phyloP scores from a whole-genome alignment of 1,139 yeast species.

The Candida sanyaensis region DNA sequence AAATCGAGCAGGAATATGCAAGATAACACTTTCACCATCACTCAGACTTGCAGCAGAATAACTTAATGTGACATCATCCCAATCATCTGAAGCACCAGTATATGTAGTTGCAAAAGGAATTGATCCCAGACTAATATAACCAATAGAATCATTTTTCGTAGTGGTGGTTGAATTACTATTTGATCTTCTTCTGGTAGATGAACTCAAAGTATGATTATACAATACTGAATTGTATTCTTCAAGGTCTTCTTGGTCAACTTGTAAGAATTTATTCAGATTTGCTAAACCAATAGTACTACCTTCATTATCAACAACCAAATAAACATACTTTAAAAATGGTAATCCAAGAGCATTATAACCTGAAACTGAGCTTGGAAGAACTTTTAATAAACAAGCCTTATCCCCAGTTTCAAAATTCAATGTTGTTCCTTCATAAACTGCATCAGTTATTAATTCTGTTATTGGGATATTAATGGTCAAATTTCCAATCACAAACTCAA shows the following conservation, averaged over 20 bases:
- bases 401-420: conserved; percentile 56
- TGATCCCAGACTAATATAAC: conserved; percentile 27
- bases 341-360: conserved; percentile 67
- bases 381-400: conserved; percentile 59
- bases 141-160: conserved; percentile 24
- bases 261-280: conserved; percentile 18
- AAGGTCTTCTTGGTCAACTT: conserved; percentile 8
- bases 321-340: conserved; percentile 56
- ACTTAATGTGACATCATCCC: conserved; percentile 10
- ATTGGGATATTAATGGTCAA: conserved; percentile 57
- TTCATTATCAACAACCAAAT: conserved; percentile 69
- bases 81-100: not conserved
- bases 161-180: not conserved
- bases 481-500: conserved; percentile 58
- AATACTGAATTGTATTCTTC: not conserved
- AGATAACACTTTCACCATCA: conserved; percentile 15
- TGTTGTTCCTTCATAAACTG: conserved; percentile 27
- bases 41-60: conserved; percentile 15
- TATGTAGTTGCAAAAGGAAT: conserved; percentile 41
- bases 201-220: not conserved
- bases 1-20: conserved; percentile 37
- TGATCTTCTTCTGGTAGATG: not conserved
- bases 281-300: conserved; percentile 57
- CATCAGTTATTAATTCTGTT: conserved; percentile 46
- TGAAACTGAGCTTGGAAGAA: conserved; percentile 49